Evolutionary conservation across 768 basidiomycete species (phyloP), one percentile per base, ranked within the genome.

Genomic region (Mycena albidolilacea): DNA sequence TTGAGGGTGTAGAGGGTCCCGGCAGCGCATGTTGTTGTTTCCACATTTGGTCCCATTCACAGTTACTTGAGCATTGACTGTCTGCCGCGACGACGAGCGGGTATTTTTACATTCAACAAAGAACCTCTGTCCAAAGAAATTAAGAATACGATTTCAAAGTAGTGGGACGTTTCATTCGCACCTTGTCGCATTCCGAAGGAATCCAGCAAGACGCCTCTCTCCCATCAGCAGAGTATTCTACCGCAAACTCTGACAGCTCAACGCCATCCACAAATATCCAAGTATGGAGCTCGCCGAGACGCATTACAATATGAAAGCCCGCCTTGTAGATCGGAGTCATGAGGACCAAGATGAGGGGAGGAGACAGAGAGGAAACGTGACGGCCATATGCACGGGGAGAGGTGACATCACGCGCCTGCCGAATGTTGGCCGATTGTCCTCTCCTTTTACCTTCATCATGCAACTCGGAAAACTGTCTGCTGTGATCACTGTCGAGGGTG

Each of bases 401-500:
- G 23, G 23, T 23, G 23, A 23, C 23, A 23, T 23, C 23, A 23
- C 23, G 23, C 23, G 23, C 23, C 23, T 23, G 23, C 23, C 23
- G 1, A 23, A 23, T 23, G 23, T 23, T 23, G 23, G 23, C 23
- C 23, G 23, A 23, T 23, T 23, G 23, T 23, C 23, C 2, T 23
- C 23, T 23, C 23, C 23, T 23, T 23, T 23, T 23, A 23, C 23
- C 23, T 23, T 23, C 23, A 23, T 23, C 44, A 74, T 74, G 73
- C 48, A 54, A 10, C 65, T 74, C 1, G 73, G 69, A 7, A 64
- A 70, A 23, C 70, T 67, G 30, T 67, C 59, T n/a, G 73, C 65
- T 12, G 57, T 38, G 17, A 54, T 74, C 0, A 37, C 41, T 38
- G 69, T 70, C 17, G 69, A 60, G n/a, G 69, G 73, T 23, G 10